A percentile compares a stretch with the other conserved stretches of the same genome.
Conservation (phyloP, 345 rosid genomes). For the Moricandia moricandioides region DNA sequence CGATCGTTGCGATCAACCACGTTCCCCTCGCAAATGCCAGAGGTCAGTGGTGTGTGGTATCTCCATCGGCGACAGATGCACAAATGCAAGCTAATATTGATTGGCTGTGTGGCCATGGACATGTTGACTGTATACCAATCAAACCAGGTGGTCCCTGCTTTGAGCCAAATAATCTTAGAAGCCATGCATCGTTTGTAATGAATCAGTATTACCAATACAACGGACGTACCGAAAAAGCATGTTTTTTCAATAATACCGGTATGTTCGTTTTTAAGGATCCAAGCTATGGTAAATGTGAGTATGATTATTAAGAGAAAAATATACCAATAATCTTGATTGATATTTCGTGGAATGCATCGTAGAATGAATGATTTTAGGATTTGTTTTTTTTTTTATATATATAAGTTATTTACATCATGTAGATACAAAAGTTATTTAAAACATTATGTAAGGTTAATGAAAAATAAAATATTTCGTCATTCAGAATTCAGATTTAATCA, state of each 20-base stretch:
- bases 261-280: background rate
- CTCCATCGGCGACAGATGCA: background rate
- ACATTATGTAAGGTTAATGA: background rate
- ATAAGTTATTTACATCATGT: background rate
- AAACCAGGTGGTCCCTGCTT: constrained; percentile 18
- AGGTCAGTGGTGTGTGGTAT: background rate
- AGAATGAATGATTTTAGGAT: background rate
- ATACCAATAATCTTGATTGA: background rate
- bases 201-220: background rate
- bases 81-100: constrained; percentile 18
- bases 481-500: background rate
- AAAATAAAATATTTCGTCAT: background rate
- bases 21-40: background rate
- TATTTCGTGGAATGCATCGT: background rate
- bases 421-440: background rate
- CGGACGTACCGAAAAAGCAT: background rate
- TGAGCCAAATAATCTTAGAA: constrained; percentile 7
- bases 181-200: constrained; percentile 27
- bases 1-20: background rate
- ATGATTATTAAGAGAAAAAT: background rate
- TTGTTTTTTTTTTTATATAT: background rate
- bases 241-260: background rate
- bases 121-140: constrained; percentile 10
- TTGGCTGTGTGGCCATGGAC: background rate
- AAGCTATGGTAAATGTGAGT: constrained; percentile 6